Base-by-base conservation (phyloP, 257 asterid species). In the Lycium barbarum region DNA sequence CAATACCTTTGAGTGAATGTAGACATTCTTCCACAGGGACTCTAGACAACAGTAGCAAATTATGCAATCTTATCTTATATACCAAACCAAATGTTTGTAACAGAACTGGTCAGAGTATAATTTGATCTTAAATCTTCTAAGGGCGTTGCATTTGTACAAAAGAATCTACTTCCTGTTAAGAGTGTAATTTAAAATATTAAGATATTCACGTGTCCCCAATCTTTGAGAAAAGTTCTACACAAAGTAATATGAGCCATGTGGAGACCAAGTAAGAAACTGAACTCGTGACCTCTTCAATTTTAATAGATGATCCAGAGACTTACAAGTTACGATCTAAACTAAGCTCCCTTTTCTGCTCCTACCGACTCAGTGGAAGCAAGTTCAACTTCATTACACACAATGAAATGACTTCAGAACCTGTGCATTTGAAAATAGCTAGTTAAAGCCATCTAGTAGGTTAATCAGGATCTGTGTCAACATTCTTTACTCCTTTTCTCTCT, bases 401-500 rank as follows among this genome's bases (percentile, higher is more conserved):
- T 76, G 74, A 63, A 86, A 68, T 67, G 61, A 81, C 43, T 40
- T 61, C 9, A 40, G 67, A 81, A 49, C 61, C 58, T 45, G 74
- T 45, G 49, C 35, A 63, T 53, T 12, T 82, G 10, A 43, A 79
- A 58, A 18, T n/a, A 67, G 20, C 47, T 67, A 45, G 45, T 1
- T 45, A 53, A 76, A 26, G 63, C 4, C 45, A 51, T 76, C 14
- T 26, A 76, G 47, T 22, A 53, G 47, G 22, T 53, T 78, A 78
- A 78, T 53, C 82, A 26, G 49, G 49, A n/a, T 90, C 93, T 15
- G 88, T 72, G 51, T 91, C 92, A 7, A 86, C 65, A 87, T 93
- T 87, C 86, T 88, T 93, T 86, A 79, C 91, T 61, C 98, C 97
- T 62, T 90, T 83, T 87, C 90, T 70, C 84, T 79, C 33, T 88